Evolutionary conservation across 2,329 filamentous ascomycete genomes (phyloP).

Genomic region (Neofusicoccum ribis): DNA sequence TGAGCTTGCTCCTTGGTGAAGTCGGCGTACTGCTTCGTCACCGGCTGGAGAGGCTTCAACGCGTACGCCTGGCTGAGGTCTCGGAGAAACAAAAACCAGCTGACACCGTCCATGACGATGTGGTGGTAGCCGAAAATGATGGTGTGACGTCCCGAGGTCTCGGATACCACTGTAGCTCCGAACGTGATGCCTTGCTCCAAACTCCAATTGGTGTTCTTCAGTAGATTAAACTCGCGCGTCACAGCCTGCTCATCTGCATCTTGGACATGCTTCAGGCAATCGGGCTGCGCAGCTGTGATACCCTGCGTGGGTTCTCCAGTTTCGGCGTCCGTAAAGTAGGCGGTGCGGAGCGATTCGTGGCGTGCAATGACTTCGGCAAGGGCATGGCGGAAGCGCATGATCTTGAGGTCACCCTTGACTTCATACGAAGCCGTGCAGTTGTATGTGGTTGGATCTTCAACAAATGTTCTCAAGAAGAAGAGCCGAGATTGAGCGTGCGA

Average conservation of each 20-base stretch:
- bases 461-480: conserved; percentile 40
- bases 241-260: conserved; percentile 24
- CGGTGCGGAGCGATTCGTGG: conserved; percentile 40
- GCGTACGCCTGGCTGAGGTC: conserved; percentile 50
- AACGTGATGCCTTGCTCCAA: conserved; percentile 40
- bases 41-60: conserved; percentile 25
- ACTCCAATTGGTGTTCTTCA: conserved; percentile 33
- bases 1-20: conserved; percentile 31
- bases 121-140: conserved; percentile 51
- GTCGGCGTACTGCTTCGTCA: conserved; percentile 37
- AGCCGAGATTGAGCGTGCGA: conserved; percentile 46
- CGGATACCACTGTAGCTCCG: conserved; percentile 38
- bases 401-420: conserved; percentile 37
- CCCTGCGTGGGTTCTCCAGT: conserved; percentile 28
- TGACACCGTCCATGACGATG: conserved; percentile 53
- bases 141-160: conserved; percentile 36
- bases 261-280: neutral
- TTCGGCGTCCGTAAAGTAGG: conserved; percentile 28
- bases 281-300: neutral
- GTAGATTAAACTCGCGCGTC: conserved; percentile 25
- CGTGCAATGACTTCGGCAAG: conserved; percentile 30
- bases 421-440: conserved; percentile 41
- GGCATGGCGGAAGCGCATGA: conserved; percentile 25
- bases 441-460: conserved; percentile 42
- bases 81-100: conserved; percentile 44